Percentiles rank a stretch among this genome's conserved stretches.
These are phyloP conservation scores for Agrostemma githago DNA, from an alignment of 148 eudicot genomes.

Conservation along the genomic window DNA sequence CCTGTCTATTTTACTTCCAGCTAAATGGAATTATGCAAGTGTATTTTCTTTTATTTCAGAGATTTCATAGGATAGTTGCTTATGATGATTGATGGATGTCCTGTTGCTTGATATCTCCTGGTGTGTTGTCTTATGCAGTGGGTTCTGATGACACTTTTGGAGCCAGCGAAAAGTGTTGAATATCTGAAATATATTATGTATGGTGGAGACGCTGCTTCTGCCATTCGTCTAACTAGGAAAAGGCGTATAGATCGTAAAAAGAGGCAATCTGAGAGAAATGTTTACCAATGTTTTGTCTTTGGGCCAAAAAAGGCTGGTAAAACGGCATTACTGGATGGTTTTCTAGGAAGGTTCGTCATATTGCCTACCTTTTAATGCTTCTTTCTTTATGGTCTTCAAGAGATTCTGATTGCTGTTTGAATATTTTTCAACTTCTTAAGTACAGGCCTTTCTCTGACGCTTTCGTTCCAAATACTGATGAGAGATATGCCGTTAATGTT, in stretches of 20 bases:
- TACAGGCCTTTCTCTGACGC: conserved; percentile 68
- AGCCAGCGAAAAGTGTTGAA: conserved; percentile 76
- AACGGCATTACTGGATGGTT: conserved; percentile 65
- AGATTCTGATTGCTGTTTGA: background rate
- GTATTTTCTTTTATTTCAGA: too few relatives aligned
- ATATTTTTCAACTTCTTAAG: background rate
- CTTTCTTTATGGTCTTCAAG: background rate
- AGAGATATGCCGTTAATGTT: conserved; percentile 57
- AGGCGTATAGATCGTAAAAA: conserved; percentile 78
- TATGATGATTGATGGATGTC: background rate
- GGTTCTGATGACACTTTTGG: conserved; percentile 33
- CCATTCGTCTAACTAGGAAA: conserved; percentile 70
- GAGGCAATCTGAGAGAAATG: conserved; percentile 75
- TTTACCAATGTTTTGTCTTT: conserved; percentile 24
- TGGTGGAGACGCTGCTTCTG: conserved; percentile 74
- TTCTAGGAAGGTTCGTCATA: conserved; percentile 57
- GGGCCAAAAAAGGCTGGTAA: conserved; percentile 83
- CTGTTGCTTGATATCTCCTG: conserved; percentile 2
- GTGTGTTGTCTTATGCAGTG: conserved; percentile 27
- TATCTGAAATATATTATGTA: conserved; percentile 76
- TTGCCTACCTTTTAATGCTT: background rate
- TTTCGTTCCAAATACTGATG: conserved; percentile 42
- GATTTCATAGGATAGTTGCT: too few relatives aligned
- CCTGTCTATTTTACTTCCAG: background rate
- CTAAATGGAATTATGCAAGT: background rate